phyloP scores from a whole-genome alignment of 1,139 yeast species.

The Candida glucosophila region DNA sequence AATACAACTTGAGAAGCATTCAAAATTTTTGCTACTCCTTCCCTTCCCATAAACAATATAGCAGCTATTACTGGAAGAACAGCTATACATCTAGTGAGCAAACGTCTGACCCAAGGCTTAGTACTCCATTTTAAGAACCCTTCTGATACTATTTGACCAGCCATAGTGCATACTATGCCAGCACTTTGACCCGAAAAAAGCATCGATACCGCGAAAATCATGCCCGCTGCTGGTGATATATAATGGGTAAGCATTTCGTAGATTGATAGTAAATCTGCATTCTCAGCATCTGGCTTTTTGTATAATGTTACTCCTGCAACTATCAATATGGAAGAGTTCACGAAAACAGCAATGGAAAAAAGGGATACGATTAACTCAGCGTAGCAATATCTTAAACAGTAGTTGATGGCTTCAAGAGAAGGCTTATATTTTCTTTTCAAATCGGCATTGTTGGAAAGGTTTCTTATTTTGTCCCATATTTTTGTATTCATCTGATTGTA shows the following conservation, averaged over 20 bases:
- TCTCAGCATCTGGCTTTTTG: conserved; percentile 52
- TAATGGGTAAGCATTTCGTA: conserved; percentile 53
- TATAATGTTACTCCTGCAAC: conserved; percentile 66
- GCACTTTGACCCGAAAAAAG: conserved; percentile 75
- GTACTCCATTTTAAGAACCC: conserved; percentile 71
- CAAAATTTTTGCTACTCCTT: conserved; percentile 60
- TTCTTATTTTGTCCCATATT: conserved; percentile 15
- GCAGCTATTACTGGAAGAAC: conserved; percentile 63
- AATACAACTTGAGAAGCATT: conserved; percentile 70
- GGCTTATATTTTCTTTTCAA: conserved; percentile 45
- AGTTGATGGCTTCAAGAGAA: conserved; percentile 55
- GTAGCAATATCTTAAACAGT: conserved; percentile 57
- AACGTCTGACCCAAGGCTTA: conserved; percentile 60
- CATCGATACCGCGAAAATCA: conserved; percentile 66
- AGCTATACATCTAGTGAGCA: conserved; percentile 64
- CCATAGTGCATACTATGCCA: conserved; percentile 73
- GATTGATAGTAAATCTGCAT: conserved; percentile 70
- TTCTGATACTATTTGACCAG: conserved; percentile 76
- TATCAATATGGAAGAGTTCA: conserved; percentile 63
- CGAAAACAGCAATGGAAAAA: conserved; percentile 65
- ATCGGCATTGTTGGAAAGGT: conserved; percentile 28
- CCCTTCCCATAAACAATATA: conserved; percentile 58
- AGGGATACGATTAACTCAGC: conserved; percentile 57
- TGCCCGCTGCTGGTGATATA: conserved; percentile 63
- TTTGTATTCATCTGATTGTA: conserved; percentile 5